Evolutionary conservation across 345 rosid genomes (phyloP), one percentile per base, ranked within the genome.

Genomic region (Salix koriyanagi): DNA sequence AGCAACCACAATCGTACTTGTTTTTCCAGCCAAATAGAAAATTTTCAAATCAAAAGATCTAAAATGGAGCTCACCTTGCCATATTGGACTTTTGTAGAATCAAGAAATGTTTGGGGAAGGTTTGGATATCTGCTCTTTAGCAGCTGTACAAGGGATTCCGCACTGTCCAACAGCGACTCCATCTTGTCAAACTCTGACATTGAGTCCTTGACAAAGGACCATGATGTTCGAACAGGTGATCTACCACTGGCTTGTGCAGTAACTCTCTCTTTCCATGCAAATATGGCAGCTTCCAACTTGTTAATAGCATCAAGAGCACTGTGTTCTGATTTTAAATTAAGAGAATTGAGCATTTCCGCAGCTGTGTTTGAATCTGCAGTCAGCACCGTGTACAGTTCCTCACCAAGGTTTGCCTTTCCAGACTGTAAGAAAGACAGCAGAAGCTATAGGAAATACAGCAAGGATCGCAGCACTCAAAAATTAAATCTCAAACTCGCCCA

Each of bases 51-150:
- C 62, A 10, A n/a, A 3, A 4, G 26, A 10, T 56, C 26, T 56
- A 3, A 58, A 16, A 28, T n/a, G 2, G 28, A 76, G 76, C 81
- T 80, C 74, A 93, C 99, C 94, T 90, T 93, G 86, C 97, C 97
- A 42, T 87, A 96, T 26, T 93, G 94, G 83, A 96, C 83, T 87
- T 96, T 96, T 62, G 92, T 85, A 71, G 90, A 91, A 75, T 91
- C 91, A 21, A 96, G 89, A 85, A 93, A 96, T 34, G 99, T 86
- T 19, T 86, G 97, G 56, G 99, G 92, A 68, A 93, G 98, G 82
- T 88, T 93, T 3, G 91, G 96, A 80, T 89, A 85, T 80, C 73
- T 87, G 69, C 79, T 74, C 84, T 91, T 93, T 44, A 96, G 82
- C 50, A 82, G 82, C 69, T 75, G 86, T 62, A 87, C 60, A 70